Conservation (phyloP, 305 asterid genomes). For the Fraxinus sp. region DNA sequence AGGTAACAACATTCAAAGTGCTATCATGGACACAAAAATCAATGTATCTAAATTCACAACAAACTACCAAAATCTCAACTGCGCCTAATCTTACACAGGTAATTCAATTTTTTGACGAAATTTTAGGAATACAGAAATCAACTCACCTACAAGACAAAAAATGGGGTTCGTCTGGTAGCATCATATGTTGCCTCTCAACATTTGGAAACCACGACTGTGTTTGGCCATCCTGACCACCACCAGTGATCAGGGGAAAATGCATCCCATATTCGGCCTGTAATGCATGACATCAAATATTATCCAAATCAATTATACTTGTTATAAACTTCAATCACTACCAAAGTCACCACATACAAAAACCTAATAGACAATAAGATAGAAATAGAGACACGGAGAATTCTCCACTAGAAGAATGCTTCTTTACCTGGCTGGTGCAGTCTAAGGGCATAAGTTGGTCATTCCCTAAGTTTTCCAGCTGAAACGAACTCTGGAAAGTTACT, state of each 20-base stretch:
- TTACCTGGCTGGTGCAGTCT: conserved; percentile 55
- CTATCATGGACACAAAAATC: neutral
- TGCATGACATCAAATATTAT: neutral
- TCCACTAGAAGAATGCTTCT: conserved; percentile 13
- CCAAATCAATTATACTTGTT: conserved; percentile 16
- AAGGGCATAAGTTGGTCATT: conserved; percentile 47
- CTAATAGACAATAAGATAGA: neutral
- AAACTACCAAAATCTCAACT: neutral
- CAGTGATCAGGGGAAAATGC: conserved; percentile 42
- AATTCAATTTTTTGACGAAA: neutral
- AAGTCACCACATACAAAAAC: neutral
- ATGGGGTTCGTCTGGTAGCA: conserved; percentile 44
- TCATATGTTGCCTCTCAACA: conserved; percentile 47
- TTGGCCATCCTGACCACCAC: conserved; percentile 45
- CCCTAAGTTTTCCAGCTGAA: conserved; percentile 39
- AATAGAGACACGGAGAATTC: neutral
- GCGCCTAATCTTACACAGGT: neutral
- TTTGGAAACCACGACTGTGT: conserved; percentile 47
- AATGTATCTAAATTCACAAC: neutral
- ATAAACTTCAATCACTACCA: neutral
- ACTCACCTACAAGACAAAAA: conserved; percentile 51
- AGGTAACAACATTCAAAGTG: neutral
- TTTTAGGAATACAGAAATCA: neutral
- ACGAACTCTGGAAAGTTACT: neutral
- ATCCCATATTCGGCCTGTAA: conserved; percentile 44